Evolutionary conservation across 495 filamentous ascomycete species (phyloP).

Genomic region (Hyaloscypha bicolor): DNA sequence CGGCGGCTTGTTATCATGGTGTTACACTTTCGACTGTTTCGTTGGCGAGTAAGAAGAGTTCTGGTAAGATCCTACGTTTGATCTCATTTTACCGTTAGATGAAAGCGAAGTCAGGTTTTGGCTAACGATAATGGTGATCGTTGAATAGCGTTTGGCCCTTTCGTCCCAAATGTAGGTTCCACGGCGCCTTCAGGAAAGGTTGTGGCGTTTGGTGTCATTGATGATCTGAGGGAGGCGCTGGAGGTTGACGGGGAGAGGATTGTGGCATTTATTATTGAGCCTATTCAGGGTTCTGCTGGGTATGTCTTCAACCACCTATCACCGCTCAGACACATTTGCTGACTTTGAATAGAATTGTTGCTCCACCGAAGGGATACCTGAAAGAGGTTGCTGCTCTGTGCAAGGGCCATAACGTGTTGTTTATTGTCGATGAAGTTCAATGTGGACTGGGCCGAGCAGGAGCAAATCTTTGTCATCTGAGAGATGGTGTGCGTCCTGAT

Average conservation of each 20-base stretch:
- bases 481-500: neutral
- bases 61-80: too few species aligned
- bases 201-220: neutral
- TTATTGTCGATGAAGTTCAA: constrained; percentile 8
- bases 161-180: neutral
- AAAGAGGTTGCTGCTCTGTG: neutral
- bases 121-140: too few species aligned
- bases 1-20: too few species aligned
- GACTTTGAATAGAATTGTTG: too few species aligned
- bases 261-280: neutral
- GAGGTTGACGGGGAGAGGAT: neutral
- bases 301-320: neutral
- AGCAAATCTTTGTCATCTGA: constrained; percentile 7
- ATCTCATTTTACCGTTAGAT: too few species aligned
- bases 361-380: neutral
- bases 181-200: neutral
- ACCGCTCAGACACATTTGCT: neutral
- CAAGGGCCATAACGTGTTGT: neutral
- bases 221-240: neutral
- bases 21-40: too few species aligned
- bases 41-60: too few species aligned
- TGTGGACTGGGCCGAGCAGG: neutral
- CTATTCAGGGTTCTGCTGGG: neutral
- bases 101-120: too few species aligned
- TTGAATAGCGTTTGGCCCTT: neutral